Base-by-base conservation (phyloP, 768 basidiomycete genomes). In the Trametes gibbosa region DNA sequence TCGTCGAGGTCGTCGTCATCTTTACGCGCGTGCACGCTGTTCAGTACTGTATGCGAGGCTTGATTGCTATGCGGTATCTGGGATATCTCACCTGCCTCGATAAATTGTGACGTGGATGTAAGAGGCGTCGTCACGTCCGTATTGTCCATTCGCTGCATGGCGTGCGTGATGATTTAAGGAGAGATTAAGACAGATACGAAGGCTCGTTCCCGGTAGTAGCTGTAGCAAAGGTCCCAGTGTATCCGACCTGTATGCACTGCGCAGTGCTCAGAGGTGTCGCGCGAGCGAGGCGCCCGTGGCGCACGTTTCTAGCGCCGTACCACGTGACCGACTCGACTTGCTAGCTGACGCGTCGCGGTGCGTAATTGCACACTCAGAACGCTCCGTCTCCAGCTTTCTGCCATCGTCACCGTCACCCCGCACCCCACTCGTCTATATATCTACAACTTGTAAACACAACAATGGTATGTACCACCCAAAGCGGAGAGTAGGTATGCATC, bases 1-100 rank as follows among this genome's bases (percentile, higher is more conserved):
- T 94, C 92, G 72, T 92, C 85, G 47, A 92, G 70, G 71, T 94
- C 91, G 62, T 91, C 91, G 42, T 92, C 90, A 65, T 91, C 89
- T 68, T 43, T 16, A 3, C 21, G 50, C 34, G 21, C 48, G 17
- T 25, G 29, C 29, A 32, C 50, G 50, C 50, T 17, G 19, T 39
- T 50, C 12, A 50, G 50, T 34, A 29, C 17, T 9, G 13, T 13
- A 32, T 12, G 2, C 34, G 5, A 24, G 13, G 2, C 21, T 1
- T 12, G 21, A 24, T 1, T 32, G 29, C 39, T 17, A 55, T 19
- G 25, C 14, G 8, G 29, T 35, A 9, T 58, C 54, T 39, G 29
- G 43, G n/a, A 53, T 19, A 19, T 29, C 32, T 70, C 42, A 83
- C 90, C 90, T 69, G 89, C 86, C 77, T 87, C 88, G 62, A 92